Evolutionary conservation across 768 basidiomycete species (phyloP).

Genomic region (Lactifluus piperatus): DNA sequence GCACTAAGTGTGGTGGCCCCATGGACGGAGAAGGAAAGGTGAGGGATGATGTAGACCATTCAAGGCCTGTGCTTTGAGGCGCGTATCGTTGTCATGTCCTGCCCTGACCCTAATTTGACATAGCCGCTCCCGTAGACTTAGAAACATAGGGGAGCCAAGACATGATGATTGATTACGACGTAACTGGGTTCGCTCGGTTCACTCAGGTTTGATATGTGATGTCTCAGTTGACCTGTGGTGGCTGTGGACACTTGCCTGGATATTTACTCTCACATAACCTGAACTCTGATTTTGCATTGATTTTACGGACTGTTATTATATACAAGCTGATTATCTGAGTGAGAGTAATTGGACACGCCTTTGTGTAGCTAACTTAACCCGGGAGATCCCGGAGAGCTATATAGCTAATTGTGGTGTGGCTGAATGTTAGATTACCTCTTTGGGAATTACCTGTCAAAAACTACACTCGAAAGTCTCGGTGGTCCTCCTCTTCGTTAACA

Average conservation of each 20-base stretch:
- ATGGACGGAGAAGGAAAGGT: not conserved
- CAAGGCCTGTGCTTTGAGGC: slow-evolving; percentile 10
- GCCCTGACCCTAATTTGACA: not conserved
- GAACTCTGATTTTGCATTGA: not conserved
- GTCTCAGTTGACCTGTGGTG: not conserved
- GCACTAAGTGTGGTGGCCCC: not conserved
- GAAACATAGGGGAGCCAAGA: not conserved
- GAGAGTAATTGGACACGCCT: not conserved
- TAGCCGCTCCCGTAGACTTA: not conserved
- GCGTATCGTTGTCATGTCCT: not conserved
- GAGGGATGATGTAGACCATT: slow-evolving; percentile 9
- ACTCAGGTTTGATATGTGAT: not conserved
- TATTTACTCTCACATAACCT: not conserved
- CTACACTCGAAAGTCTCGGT: not conserved
- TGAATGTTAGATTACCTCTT: slow-evolving; percentile 10
- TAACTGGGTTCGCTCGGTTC: too few relatives aligned
- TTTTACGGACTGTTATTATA: not conserved
- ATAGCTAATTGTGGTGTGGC: slow-evolving; percentile 16
- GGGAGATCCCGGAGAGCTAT: slow-evolving; percentile 17
- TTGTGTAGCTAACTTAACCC: not conserved
- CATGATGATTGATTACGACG: not conserved
- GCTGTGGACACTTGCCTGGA: not conserved
- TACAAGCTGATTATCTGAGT: not conserved
- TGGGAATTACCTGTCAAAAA: slow-evolving; percentile 10
- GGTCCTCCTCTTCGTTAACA: slow-evolving; percentile 23